These are phyloP conservation scores for Saccharomyces hybrid DNA, from an alignment of 1,139 yeast genomes.

Conservation along the genomic window DNA sequence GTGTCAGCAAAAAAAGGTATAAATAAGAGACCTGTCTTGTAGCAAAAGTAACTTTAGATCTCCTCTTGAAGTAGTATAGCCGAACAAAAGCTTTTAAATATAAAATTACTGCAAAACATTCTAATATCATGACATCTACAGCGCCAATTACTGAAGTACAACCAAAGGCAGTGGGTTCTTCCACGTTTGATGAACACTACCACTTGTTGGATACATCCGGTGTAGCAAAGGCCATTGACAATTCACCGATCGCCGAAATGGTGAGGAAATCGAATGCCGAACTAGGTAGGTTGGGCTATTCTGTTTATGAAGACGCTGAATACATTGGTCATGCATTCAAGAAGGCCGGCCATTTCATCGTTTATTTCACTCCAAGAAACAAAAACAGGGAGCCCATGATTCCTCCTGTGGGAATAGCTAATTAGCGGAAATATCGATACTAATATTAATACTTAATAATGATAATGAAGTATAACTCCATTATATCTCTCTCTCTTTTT, in stretches of 20 bases:
- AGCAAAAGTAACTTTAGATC: not conserved
- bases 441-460: not conserved
- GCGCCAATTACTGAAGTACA: constrained; percentile 4
- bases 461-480: not conserved
- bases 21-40: not conserved
- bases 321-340: constrained; percentile 19
- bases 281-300: constrained; percentile 25
- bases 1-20: not conserved
- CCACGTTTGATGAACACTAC: constrained; percentile 28
- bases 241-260: constrained; percentile 18
- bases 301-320: constrained; percentile 19
- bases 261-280: constrained; percentile 18
- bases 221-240: constrained; percentile 21
- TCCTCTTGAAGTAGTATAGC: not conserved
- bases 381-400: not conserved
- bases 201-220: constrained; percentile 29
- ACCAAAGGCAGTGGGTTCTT: constrained; percentile 26
- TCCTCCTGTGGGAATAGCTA: not conserved
- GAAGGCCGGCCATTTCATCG: constrained; percentile 23
- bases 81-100: not conserved
- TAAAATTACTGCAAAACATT: not conserved
- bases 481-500: not conserved
- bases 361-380: constrained; percentile 15
- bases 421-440: not conserved
- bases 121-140: not conserved